Evolutionary conservation across 345 rosid species (phyloP), one percentile per base, ranked within the genome.

Genomic region (Boechera divaricarpa): DNA sequence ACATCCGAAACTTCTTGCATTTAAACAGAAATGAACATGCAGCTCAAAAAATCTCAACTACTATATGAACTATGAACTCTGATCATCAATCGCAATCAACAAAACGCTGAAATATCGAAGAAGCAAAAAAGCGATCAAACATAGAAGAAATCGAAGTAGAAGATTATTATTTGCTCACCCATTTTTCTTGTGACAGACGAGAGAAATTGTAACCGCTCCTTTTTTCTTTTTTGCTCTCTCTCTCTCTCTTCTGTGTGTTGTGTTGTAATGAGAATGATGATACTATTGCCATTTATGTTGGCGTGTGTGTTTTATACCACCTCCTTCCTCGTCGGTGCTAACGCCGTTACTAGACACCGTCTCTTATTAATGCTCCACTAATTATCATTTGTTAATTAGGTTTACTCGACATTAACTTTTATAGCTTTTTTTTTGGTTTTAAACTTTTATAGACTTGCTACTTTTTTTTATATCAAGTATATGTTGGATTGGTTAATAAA

Each of bases 321-420:
- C 66, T 60, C 48, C 73, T 35, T 52, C 15, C 60, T 63, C 90
- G 92, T 89, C 90, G 89, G 89, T 84, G 89, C 79, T 80, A 67
- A 82, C 91, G 87, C 72, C 73, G 94, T 84, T 80, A 80, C 54
- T 70, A 81, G 48, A 91, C 89, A 81, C 72, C 71, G 83, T 66
- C 33, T 73, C 35, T 26, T 62, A 21, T 21, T 59, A 73, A 64
- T 71, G 77, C 56, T 77, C 63, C 39, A 70, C 76, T 63, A 47
- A 12, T 63, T 16, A 66, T 33, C 41, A 52, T 52, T 52, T 69
- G 67, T 59, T 24, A 13, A 13, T 3, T 15, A 2, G 24, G 41
- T 71, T 71, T 38, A 21, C 35, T 32, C 4, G 24, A 36, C 18
- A 69, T 53, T 76, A 69, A 41, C 42, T 12, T 52, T 53, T 54